Conservation (phyloP, 2,329 filamentous ascomycete genomes). For the Aureobasidium sp. region DNA sequence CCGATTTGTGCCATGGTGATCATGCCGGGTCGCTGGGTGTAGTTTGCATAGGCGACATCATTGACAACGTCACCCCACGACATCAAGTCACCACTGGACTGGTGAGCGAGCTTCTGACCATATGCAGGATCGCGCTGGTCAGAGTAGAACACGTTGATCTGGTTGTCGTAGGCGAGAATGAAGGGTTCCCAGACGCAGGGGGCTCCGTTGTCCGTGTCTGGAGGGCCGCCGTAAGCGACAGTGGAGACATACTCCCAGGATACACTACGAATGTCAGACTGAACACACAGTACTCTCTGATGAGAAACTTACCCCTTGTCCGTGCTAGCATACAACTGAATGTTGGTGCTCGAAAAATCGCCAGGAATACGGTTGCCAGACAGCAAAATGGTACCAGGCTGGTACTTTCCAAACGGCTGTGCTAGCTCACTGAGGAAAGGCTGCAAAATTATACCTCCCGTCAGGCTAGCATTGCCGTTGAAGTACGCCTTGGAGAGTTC, state of each 20-base stretch:
- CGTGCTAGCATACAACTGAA: slow-evolving; percentile 60
- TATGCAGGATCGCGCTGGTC: slow-evolving; percentile 60
- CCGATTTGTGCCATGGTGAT: slow-evolving; percentile 52
- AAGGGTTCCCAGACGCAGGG: slow-evolving; percentile 73
- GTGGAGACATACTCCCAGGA: slow-evolving; percentile 61
- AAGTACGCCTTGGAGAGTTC: slow-evolving; percentile 58
- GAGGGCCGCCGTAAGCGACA: slow-evolving; percentile 56
- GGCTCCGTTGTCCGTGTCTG: slow-evolving; percentile 55
- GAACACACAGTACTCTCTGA: neutral
- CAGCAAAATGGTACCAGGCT: slow-evolving; percentile 56
- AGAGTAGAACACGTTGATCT: slow-evolving; percentile 62
- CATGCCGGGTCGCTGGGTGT: slow-evolving; percentile 63
- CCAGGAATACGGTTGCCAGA: slow-evolving; percentile 54
- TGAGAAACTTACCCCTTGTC: slow-evolving; percentile 44
- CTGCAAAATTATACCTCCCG: slow-evolving; percentile 61
- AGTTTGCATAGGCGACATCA: slow-evolving; percentile 55
- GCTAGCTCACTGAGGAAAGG: slow-evolving; percentile 61
- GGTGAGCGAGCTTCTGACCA: slow-evolving; percentile 65
- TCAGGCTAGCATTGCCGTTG: slow-evolving; percentile 45
- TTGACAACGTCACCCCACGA: slow-evolving; percentile 54
- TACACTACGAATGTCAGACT: neutral
- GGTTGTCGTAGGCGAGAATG: slow-evolving; percentile 51
- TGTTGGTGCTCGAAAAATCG: slow-evolving; percentile 56
- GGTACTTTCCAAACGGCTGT: slow-evolving; percentile 49
- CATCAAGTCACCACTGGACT: slow-evolving; percentile 52